Base-by-base conservation (phyloP, 768 basidiomycete genomes). In the Serendipita vermifera region DNA sequence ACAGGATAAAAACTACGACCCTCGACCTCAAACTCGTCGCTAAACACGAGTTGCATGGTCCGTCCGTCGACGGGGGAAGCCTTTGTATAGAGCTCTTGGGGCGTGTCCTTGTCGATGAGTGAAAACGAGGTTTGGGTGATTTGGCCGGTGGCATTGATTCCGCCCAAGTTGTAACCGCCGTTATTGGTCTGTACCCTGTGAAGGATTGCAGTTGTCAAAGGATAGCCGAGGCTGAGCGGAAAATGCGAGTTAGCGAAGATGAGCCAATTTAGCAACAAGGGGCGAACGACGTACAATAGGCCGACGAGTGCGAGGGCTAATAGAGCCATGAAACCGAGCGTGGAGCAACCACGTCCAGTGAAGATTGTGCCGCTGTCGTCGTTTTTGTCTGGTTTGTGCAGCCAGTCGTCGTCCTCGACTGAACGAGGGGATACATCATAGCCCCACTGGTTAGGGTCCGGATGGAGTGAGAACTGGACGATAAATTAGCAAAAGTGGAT, bases 131-230 rank as follows among this genome's bases (percentile, higher is more conserved):
- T 77, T 54, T 72, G 67, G 1, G 93, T 90, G 31, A 97, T 82
- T 69, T 97, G 93, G 2, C 94, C 94, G 0, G 85, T 75, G 14
- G 70, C 77, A 63, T 98, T 98, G 62, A 88, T 82, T 3, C 86
- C 86, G 17, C 92, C 93, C n/a, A 93, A 73, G 66, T 93, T 93
- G 69, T 81, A 92, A 7, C 85, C 85, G 6, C 57, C 57, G n/a
- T 58, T 17, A 6, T n/a, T 57, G 9, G 57, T 24, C 17, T 15
- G 6, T 38, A 9, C 41, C 39, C 9, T 39, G 9, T 17, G 20
- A 15, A 40, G 56, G 2, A 58, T 39, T 22, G 57, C 56, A 2
- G 57, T 58, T 29, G 55, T 40, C 9, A 58, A 26, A 14, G 57
- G 57, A 32, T 55, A 58, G 6, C 57, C 57, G 1, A 55, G 57